These are phyloP conservation scores for Meripilus lineatus DNA, from an alignment of 1,284 basidiomycete species.

Conservation along the genomic window DNA sequence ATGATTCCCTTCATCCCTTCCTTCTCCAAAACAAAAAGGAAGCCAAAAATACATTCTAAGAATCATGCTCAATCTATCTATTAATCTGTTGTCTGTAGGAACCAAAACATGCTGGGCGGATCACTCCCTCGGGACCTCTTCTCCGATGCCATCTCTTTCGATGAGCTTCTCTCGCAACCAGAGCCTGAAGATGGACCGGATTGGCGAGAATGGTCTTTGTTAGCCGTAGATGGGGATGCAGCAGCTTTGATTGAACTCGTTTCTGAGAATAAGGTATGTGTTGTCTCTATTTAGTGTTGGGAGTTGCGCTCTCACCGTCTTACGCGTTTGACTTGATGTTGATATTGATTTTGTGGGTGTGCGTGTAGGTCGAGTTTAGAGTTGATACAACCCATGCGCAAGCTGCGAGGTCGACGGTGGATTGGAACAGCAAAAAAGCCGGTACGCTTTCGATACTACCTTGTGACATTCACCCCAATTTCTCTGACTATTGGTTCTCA, in stretches of 20 bases:
- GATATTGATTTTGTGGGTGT: too few relatives aligned
- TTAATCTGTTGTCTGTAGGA: conserved; percentile 32
- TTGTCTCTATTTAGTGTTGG: not conserved
- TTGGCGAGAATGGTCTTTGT: conserved; percentile 69
- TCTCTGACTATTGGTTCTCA: too few relatives aligned
- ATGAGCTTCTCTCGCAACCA: conserved; percentile 37
- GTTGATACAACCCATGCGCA: conserved; percentile 61
- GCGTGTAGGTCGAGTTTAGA: conserved; percentile 54
- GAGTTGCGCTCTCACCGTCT: not conserved
- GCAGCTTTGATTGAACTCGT: conserved; percentile 67
- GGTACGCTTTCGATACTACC: conserved; percentile 36
- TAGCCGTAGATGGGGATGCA: conserved; percentile 69
- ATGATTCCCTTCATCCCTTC: too few relatives aligned
- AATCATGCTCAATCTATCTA: not conserved
- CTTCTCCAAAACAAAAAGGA: too few relatives aligned
- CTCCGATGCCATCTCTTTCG: conserved; percentile 61
- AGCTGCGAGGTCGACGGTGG: conserved; percentile 46
- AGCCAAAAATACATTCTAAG: too few relatives aligned
- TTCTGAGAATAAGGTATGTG: conserved; percentile 58
- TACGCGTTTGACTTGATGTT: too few relatives aligned
- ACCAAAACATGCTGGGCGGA: conserved; percentile 67
- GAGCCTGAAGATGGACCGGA: conserved; percentile 34
- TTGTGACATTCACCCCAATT: conserved; percentile 1
- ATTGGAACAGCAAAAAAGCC: conserved; percentile 84
- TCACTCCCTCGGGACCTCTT: conserved; percentile 56